Conservation (phyloP, 768 basidiomycete genomes). For the Peribolospora kevripleyi region DNA sequence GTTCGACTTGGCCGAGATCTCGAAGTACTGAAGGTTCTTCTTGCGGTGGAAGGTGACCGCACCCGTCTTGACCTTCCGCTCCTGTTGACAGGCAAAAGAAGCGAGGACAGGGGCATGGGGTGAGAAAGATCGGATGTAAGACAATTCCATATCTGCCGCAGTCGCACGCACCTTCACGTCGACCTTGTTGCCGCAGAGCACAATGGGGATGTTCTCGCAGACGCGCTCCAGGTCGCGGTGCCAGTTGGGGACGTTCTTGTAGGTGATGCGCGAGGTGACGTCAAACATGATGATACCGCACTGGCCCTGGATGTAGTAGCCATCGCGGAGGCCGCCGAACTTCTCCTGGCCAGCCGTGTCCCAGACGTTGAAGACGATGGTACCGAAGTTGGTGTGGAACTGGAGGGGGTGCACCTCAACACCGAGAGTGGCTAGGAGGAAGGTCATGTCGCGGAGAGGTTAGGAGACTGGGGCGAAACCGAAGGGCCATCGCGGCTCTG, state of each 20-base stretch:
- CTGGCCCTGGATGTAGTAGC: constrained; percentile 91
- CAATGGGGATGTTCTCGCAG: constrained; percentile 98
- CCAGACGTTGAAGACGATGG: constrained; percentile 99
- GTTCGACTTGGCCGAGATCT: constrained; percentile 98
- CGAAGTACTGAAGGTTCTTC: constrained; percentile 99
- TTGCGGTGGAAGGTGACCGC: constrained; percentile 98
- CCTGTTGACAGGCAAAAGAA: constrained; percentile 27
- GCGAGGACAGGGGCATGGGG: background rate
- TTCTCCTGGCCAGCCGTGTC: constrained; percentile 99
- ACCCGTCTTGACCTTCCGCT: constrained; percentile 98
- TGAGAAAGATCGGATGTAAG: background rate
- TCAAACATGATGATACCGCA: constrained; percentile 99
- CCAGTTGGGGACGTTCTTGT: constrained; percentile 99
- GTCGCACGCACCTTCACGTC: constrained; percentile 65
- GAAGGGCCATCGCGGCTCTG: too few species aligned
- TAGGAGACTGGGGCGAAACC: background rate
- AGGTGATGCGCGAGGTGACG: constrained; percentile 97
- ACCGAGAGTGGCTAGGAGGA: constrained; percentile 68
- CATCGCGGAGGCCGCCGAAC: constrained; percentile 94
- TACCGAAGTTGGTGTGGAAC: constrained; percentile 96
- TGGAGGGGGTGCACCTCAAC: constrained; percentile 93
- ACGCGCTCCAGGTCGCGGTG: constrained; percentile 94
- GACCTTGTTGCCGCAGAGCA: constrained; percentile 98
- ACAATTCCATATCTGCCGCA: background rate
- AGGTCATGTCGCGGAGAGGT: background rate